These are phyloP conservation scores for Fusarium goolgardi DNA, from an alignment of 2,329 filamentous ascomycete genomes.

Conservation along the genomic window DNA sequence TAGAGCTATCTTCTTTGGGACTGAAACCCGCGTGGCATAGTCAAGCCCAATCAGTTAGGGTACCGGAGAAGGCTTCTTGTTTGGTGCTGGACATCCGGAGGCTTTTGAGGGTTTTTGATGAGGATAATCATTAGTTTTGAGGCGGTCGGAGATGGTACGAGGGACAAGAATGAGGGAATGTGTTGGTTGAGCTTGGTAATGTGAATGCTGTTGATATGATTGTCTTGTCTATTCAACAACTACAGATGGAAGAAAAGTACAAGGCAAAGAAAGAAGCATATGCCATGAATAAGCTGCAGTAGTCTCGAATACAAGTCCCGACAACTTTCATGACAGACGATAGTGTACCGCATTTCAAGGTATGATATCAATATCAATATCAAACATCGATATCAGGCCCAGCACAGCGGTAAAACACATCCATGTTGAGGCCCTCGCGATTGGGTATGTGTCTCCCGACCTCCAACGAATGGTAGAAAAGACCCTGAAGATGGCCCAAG, in stretches of 20 bases:
- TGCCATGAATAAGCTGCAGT: not conserved
- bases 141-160: constrained; percentile 12
- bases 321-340: constrained; percentile 12
- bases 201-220: constrained; percentile 7
- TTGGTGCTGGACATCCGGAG: constrained; percentile 16
- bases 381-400: constrained; percentile 6
- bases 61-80: constrained; percentile 28
- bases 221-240: constrained; percentile 1
- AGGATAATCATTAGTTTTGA: not conserved
- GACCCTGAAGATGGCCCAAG: constrained; percentile 36
- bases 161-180: constrained; percentile 6
- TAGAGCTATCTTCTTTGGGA: constrained; percentile 31
- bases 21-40: constrained; percentile 35
- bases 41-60: constrained; percentile 6
- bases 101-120: constrained; percentile 13
- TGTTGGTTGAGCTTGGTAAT: constrained; percentile 7
- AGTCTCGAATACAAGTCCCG: constrained; percentile 5
- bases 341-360: not conserved
- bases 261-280: not conserved
- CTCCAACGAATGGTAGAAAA: constrained; percentile 23
- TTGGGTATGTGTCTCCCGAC: constrained; percentile 5
- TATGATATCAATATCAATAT: not conserved
- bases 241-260: not conserved
- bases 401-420: constrained; percentile 12
- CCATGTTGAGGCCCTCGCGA: constrained; percentile 16